Evolutionary conservation across 2,329 filamentous ascomycete genomes (phyloP), one percentile per base, ranked within the genome.

Genomic region (Fusarium hainanense): DNA sequence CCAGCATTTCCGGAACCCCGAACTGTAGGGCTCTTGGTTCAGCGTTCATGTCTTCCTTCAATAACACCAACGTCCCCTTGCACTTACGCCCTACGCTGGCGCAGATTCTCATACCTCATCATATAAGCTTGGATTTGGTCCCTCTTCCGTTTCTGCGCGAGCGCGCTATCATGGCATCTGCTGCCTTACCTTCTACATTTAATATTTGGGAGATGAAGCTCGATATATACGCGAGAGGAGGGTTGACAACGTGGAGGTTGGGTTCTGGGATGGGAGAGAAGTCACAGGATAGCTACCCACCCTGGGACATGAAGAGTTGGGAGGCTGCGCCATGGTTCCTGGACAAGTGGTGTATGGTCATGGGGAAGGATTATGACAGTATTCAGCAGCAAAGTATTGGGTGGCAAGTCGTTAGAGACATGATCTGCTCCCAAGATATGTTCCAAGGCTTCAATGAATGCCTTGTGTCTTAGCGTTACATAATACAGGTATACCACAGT

Each of bases 291-390:
- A 46, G 27, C 0, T 76, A 72, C 25, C 71, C 68, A 3, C 75
- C 75, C 1, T 77, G 75, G 75, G 73, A 76, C 3, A 71, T 72
- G 68, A 68, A 59, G 41, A 71, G 72, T 3, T 77, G 75, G 75
- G 73, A 77, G 25, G 75, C 74, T n/a, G 57, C 68, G 3, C 71
- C 71, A 3, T 77, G 75, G 75, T 77, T 77, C 27, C 20, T 77
- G 11, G 46, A 63, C 9, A 77, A 77, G 32, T 77, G 75, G 75
- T 66, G 68, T 13, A 44, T 70, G 40, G 58, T 70, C 20, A 48
- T 73, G 11, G 75, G 69, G 10, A 66, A 54, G 2, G 66, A 75
- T 7, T 60, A 68, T 6, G 65, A 71, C 6, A 49, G 62, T 18
- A 40, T 76, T 18, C 42, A 58, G 4, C 69, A 69, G 13, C 74